Conservation (phyloP, 1,284 basidiomycete species). For the Meira nashicola region DNA sequence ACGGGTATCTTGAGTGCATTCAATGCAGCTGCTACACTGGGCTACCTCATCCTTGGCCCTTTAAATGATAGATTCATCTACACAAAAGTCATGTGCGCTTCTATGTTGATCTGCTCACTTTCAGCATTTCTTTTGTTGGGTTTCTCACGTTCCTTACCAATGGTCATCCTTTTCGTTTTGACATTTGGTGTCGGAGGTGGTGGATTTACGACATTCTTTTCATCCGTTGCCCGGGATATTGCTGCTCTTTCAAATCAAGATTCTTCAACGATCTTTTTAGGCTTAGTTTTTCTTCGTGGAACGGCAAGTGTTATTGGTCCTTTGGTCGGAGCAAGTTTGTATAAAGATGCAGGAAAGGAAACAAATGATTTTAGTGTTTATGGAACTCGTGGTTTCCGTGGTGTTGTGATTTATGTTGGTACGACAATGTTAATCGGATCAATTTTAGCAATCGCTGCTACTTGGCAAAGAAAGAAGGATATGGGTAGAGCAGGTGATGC, state of each 20-base stretch:
- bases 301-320: slow-evolving; percentile 33
- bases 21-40: slow-evolving; percentile 35
- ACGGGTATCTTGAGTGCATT: slow-evolving; percentile 37
- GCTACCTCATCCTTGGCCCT: slow-evolving; percentile 28
- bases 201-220: slow-evolving; percentile 21
- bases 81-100: slow-evolving; percentile 29
- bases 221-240: slow-evolving; percentile 24
- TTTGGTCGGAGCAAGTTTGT: slow-evolving; percentile 23
- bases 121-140: slow-evolving; percentile 33
- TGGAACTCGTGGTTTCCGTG: slow-evolving; percentile 24
- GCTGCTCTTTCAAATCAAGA: slow-evolving; percentile 10
- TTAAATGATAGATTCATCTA: slow-evolving; percentile 32
- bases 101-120: slow-evolving; percentile 22
- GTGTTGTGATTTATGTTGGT: slow-evolving; percentile 29
- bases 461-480: neutral
- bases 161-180: slow-evolving; percentile 34
- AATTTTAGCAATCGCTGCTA: slow-evolving; percentile 1
- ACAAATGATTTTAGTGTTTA: slow-evolving; percentile 25
- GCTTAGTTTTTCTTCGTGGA: slow-evolving; percentile 23
- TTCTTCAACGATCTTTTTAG: slow-evolving; percentile 20
- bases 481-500: no score
- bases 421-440: slow-evolving; percentile 9
- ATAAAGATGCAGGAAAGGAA: slow-evolving; percentile 3
- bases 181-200: slow-evolving; percentile 26
- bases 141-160: slow-evolving; percentile 29